Evolutionary conservation across 2,329 filamentous ascomycete genomes (phyloP), one percentile per base, ranked within the genome.

Genomic region (Aspergillus intermedius): DNA sequence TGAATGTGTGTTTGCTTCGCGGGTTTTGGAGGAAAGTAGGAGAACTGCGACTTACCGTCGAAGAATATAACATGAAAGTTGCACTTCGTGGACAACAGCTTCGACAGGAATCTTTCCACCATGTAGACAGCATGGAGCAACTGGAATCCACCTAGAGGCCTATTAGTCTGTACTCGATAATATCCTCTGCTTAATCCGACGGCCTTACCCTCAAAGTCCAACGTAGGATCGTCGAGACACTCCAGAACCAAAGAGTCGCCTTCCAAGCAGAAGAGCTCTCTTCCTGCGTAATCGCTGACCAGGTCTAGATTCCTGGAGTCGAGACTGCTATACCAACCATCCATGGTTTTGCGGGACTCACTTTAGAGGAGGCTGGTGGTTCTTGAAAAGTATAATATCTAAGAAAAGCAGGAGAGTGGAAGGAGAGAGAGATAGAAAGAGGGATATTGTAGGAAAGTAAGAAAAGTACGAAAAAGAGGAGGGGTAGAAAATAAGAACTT

Each of bases 241-340:
- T 53, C 23, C 28, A 54, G n/a, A 2, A 54, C 28, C 17, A 54
- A 42, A 7, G 52, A 54, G 32, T 54, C 47, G 10, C 52, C 52
- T 12, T 53, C 50, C 3, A 54, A 47, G 25, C 49, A 39, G 37
- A 53, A 54, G 3, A 54, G 48, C 22, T 54, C 52, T 7, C 34
- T 42, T 2, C 52, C 52, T 17, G 45, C 28, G 25, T 46, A 54
- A 22, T 54, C 48, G 7, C 46, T 49, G 5, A 54, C 50, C 10
- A 54, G 50, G 21, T 53, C 52, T 2, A 54, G 37, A 17, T 43
- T 47, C 17, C 46, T 50, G 34, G 49, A 34, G n/a, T 23, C 19
- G 8, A 54, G 46, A 25, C 10, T 23, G 15, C 32, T n/a, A 40
- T 49, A 51, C 53, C 51, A 49, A 13, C 39, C 15, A 42, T 23